phyloP scores from a whole-genome alignment of 495 filamentous ascomycete genomes.

The Elasticomyces elasticus region DNA sequence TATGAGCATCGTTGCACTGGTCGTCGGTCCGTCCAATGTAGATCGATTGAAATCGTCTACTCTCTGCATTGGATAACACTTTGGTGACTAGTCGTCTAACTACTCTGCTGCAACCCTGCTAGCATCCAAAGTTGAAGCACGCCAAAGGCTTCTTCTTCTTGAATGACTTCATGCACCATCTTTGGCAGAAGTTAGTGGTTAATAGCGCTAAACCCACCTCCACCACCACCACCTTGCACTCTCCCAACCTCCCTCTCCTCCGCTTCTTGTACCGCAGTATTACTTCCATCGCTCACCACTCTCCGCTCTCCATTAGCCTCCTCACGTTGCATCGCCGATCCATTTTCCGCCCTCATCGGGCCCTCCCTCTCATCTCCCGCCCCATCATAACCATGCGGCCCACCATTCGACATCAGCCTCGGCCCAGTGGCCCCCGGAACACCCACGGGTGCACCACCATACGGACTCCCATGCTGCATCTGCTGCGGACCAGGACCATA shows the following conservation, averaged over 20 bases:
- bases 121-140: too few relatives aligned
- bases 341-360: slow-evolving; percentile 8
- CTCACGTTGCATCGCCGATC: slow-evolving; percentile 12
- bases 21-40: too few relatives aligned
- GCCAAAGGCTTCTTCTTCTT: too few relatives aligned
- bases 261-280: background rate
- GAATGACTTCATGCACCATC: too few relatives aligned
- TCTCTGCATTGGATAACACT: too few relatives aligned
- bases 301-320: slow-evolving; percentile 26
- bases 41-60: too few relatives aligned
- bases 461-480: slow-evolving; percentile 2
- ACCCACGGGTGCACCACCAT: slow-evolving; percentile 6
- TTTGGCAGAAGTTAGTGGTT: too few relatives aligned
- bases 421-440: background rate
- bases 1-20: too few relatives aligned
- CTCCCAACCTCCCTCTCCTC: slow-evolving; percentile 1
- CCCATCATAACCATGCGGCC: background rate
- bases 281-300: background rate
- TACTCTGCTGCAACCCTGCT: too few relatives aligned
- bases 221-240: background rate
- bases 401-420: background rate
- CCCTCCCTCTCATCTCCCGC: slow-evolving; percentile 1
- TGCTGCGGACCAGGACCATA: background rate
- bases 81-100: too few relatives aligned
- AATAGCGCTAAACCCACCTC: slow-evolving; percentile 25